Evolutionary conservation across 805 yeast species (phyloP), one percentile per base, ranked within the genome.

Genomic region (Cyberlindnera sargentensis): DNA sequence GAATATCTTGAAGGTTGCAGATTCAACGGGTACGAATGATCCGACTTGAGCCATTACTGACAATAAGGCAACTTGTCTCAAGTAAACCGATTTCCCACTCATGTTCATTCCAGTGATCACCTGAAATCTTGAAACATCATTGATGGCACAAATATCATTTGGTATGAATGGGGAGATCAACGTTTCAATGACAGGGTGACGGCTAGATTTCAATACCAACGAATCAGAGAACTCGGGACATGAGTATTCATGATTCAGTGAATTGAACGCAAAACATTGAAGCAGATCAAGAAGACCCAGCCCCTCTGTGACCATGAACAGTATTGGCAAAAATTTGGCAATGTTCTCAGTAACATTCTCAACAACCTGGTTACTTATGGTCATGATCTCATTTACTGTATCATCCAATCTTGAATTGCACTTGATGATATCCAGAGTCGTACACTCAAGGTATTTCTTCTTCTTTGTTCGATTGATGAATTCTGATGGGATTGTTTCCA

Each of bases 31-130:
- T 1, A 73, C 64, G 42, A 65, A 74, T 8, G 75, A 70, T 0
- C 85, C 85, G 28, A 78, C 70, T 52, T 80, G 85, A 0, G 78
- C 73, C 70, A 80, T 64, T 6, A 78, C 67, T 3, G 65, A 63
- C 8, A 75, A 49, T 6, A 76, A 49, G 1, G 78, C 76, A 6
- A 75, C 64, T 49, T 76, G 80, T 40, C 71, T 70, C 34, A 79
- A 67, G 46, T 74, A 75, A 5, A 78, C 72, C 0, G 83, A 77
- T 51, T 78, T 79, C 2, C 84, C 84, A 39, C 82, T 78, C 80
- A 76, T 75, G 47, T 78, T 78, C 3, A 78, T 75, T 0, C 84
- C 83, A 0, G 82, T 77, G 5, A 78, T 65, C 2, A 78, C 65
- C 43, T 72, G 75, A 7, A 74, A 53, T 28, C 70, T 50, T 3